Conservation (phyloP, 257 asterid species). For the Striga asiatica region DNA sequence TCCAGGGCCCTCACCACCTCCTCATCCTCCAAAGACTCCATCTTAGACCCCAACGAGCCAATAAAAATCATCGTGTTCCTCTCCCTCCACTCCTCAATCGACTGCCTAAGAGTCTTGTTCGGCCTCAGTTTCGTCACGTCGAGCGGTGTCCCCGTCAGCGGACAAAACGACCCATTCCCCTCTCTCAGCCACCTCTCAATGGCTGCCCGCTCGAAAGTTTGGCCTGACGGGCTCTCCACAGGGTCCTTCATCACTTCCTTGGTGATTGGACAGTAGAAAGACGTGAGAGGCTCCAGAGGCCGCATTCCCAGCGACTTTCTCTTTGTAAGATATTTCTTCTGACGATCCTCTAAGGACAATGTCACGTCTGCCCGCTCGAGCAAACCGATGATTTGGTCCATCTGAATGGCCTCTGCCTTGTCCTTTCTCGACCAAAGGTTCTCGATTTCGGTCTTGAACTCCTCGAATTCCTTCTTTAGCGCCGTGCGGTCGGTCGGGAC, state of each 20-base stretch:
- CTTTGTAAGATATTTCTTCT: conserved; percentile 37
- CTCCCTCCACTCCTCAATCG: conserved; percentile 66
- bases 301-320: conserved; percentile 40
- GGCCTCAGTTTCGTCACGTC: conserved; percentile 47
- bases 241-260: conserved; percentile 56
- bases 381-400: conserved; percentile 59
- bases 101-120: conserved; percentile 55
- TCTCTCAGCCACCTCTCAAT: conserved; percentile 53
- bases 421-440: conserved; percentile 37
- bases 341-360: conserved; percentile 38
- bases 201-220: conserved; percentile 48
- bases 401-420: conserved; percentile 52
- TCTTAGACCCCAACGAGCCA: conserved; percentile 32
- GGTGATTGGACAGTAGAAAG: conserved; percentile 55
- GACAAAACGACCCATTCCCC: conserved; percentile 27
- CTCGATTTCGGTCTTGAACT: conserved; percentile 44
- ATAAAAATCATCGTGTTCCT: conserved; percentile 52
- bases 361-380: conserved; percentile 48
- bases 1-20: conserved; percentile 39
- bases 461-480: conserved; percentile 39
- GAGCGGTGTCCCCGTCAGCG: conserved; percentile 34
- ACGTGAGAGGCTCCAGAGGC: conserved; percentile 42
- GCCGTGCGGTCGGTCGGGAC: conserved; percentile 40
- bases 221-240: conserved; percentile 57
- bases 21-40: conserved; percentile 24